Evolutionary conservation across 75 land plant species (phyloP).

Genomic region (Pseudotsuga menziesii): DNA sequence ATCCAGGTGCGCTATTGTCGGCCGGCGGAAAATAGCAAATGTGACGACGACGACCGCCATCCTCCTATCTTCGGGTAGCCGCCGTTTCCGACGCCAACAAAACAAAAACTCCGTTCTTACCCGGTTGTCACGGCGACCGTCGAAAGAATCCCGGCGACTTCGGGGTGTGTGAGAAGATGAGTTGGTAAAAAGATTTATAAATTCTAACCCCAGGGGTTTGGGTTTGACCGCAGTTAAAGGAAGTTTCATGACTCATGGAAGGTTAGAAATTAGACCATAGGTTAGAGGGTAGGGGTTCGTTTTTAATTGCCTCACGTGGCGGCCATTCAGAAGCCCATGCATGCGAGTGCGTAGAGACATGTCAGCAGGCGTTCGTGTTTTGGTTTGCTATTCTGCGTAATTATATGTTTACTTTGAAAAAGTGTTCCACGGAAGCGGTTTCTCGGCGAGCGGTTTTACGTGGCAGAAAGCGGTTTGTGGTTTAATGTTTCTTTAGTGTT

Average conservation of each 20-base stretch:
- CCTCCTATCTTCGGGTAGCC: constrained; percentile 3
- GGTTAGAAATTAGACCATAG: too few species aligned
- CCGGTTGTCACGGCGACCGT: too few species aligned
- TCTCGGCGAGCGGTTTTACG: not conserved
- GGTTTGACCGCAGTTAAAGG: not conserved
- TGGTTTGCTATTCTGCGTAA: not conserved
- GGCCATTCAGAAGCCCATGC: constrained; percentile 9
- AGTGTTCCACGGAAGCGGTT: not conserved
- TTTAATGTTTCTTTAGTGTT: not conserved
- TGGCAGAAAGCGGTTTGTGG: constrained; percentile 8
- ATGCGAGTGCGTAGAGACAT: constrained; percentile 16
- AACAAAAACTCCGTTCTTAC: too few species aligned
- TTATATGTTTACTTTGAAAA: not conserved
- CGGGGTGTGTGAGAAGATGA: not conserved
- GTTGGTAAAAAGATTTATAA: not conserved
- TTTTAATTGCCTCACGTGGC: constrained; percentile 6
- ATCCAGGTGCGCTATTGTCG: constrained; percentile 17
- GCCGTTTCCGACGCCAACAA: constrained; percentile 4
- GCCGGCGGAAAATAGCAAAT: constrained; percentile 15
- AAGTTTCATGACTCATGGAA: too few species aligned
- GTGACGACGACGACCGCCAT: constrained; percentile 1
- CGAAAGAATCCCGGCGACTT: not conserved
- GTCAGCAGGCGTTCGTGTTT: constrained; percentile 5
- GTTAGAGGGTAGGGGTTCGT: not conserved
- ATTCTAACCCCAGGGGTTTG: too few species aligned